These are phyloP conservation scores for Conidiobolus coronatus DNA, from an alignment of 371 early-diverging fungal species.

Conservation along the genomic window DNA sequence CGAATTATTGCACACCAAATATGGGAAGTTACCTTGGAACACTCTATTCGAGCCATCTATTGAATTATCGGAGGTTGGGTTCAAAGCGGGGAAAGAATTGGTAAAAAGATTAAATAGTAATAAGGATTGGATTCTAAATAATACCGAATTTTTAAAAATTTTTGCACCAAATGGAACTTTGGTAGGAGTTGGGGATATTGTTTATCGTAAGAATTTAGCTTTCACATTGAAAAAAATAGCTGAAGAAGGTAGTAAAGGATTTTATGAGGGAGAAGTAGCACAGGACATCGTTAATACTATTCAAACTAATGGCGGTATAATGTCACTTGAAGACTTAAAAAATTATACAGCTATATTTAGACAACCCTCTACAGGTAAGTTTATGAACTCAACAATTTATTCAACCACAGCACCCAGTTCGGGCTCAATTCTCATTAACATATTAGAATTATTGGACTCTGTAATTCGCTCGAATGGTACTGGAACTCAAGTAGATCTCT, in stretches of 20 bases:
- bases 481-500: conserved; percentile 15
- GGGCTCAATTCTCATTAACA: conserved; percentile 58
- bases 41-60: conserved; percentile 67
- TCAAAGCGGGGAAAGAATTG: conserved; percentile 29
- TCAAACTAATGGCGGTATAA: conserved; percentile 46
- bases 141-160: conserved; percentile 6
- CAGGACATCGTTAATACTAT: conserved; percentile 37
- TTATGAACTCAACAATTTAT: conserved; percentile 33
- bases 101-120: conserved; percentile 20
- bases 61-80: conserved; percentile 56
- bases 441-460: conserved; percentile 73
- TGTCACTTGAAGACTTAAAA: conserved; percentile 58
- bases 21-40: conserved; percentile 75
- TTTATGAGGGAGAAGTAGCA: conserved; percentile 78
- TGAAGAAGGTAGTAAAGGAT: conserved; percentile 50
- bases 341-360: conserved; percentile 40
- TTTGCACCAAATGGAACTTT: conserved; percentile 48
- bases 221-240: conserved; percentile 63
- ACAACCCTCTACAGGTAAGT: conserved; percentile 36
- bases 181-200: conserved; percentile 37
- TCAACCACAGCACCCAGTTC: conserved; percentile 52
- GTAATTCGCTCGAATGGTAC: conserved; percentile 9
- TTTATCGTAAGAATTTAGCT: conserved; percentile 54
- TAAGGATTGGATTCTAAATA: not conserved
- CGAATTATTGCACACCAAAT: conserved; percentile 7